Evolutionary conservation across 164 flowering plant genomes (phyloP).

Genomic region (Macadamia tetraphylla): DNA sequence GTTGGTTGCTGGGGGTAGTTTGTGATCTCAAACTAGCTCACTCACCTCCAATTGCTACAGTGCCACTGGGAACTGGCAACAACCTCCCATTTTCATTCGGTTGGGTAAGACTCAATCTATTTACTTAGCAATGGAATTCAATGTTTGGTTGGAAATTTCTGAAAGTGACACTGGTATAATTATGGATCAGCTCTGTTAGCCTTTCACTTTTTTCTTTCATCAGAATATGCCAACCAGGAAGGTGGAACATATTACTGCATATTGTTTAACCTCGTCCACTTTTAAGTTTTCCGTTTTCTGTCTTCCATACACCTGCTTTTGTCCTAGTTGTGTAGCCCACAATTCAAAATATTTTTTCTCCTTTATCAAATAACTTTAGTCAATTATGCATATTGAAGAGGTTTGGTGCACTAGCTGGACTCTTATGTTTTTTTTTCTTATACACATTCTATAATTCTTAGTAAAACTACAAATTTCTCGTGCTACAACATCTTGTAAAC

Average conservation of each 20-base stretch:
- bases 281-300: neutral
- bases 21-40: slow-evolving; percentile 74
- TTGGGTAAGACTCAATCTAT: slow-evolving; percentile 51
- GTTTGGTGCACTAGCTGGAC: neutral
- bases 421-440: neutral
- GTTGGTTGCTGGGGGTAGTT: slow-evolving; percentile 93
- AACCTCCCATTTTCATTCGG: slow-evolving; percentile 88
- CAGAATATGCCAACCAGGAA: too few relatives aligned
- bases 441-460: neutral
- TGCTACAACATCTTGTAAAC: neutral
- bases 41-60: slow-evolving; percentile 86
- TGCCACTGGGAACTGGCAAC: slow-evolving; percentile 94
- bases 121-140: neutral
- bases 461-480: neutral
- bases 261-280: neutral
- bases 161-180: neutral
- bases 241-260: neutral
- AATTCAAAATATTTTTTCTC: too few relatives aligned
- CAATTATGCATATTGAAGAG: neutral
- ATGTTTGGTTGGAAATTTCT: neutral
- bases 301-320: neutral
- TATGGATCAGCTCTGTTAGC: neutral
- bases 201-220: neutral
- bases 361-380: neutral
- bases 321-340: neutral